Conservation (phyloP, 1,139 yeast species). For the Diutina neorugosa region DNA sequence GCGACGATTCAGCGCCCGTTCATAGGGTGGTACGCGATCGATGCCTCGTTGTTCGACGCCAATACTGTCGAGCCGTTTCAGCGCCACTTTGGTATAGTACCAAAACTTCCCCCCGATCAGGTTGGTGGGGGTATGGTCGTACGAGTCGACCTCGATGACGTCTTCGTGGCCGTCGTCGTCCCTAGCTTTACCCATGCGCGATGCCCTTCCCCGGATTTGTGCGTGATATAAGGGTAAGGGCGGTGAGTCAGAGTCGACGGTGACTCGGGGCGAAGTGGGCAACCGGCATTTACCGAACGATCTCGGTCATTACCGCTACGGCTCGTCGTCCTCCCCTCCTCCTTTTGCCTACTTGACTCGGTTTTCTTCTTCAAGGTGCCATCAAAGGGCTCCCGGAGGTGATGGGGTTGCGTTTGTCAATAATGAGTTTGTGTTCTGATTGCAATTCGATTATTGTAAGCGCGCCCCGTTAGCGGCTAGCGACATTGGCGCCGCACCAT, state of each 20-base stretch:
- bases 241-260: background rate
- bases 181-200: background rate
- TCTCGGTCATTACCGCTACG: background rate
- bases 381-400: background rate
- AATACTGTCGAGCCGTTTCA: slow-evolving; percentile 17
- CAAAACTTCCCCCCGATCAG: background rate
- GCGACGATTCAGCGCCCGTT: slow-evolving; percentile 39
- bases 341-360: too few species aligned
- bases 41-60: slow-evolving; percentile 77
- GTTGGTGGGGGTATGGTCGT: background rate
- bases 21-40: slow-evolving; percentile 61
- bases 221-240: background rate
- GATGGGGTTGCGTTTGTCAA: background rate
- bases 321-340: too few species aligned
- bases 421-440: background rate
- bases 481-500: background rate
- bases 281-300: background rate
- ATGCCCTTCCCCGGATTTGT: background rate
- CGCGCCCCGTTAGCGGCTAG: background rate
- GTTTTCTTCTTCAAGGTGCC: background rate
- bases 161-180: background rate
- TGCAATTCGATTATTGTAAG: background rate
- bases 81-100: background rate
- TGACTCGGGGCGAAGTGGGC: background rate
- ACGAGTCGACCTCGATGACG: background rate